Conservation (phyloP, 768 basidiomycete species). For the Boletus subcaerulescens region DNA sequence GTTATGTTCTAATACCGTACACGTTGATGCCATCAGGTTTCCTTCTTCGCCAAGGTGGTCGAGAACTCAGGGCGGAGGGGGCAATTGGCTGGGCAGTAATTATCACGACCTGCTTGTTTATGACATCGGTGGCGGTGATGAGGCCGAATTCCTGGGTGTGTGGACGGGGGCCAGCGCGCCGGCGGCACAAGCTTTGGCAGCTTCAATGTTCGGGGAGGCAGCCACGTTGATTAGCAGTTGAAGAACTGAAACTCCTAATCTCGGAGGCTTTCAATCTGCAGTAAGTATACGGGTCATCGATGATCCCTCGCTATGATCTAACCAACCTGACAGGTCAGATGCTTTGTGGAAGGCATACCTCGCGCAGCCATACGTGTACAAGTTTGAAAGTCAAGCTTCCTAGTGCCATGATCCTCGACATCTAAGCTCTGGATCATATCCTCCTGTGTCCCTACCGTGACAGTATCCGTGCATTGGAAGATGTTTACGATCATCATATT, state of each 20-base stretch:
- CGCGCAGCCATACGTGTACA: neutral
- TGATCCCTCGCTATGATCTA: neutral
- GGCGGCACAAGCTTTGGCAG: neutral
- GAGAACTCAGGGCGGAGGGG: neutral
- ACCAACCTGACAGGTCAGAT: neutral
- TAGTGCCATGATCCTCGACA: neutral
- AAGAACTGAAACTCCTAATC: no score
- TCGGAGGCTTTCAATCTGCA: neutral
- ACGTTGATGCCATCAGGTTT: no score
- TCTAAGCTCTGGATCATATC: neutral
- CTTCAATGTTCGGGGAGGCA: no score
- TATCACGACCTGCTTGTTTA: neutral
- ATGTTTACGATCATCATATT: no score
- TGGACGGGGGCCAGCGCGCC: neutral
- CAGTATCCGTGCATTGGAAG: no score
- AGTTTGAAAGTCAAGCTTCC: conserved; percentile 2
- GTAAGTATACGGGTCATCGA: neutral
- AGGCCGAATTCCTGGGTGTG: neutral
- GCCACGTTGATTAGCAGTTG: neutral
- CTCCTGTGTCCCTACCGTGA: no score
- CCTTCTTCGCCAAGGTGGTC: no score
- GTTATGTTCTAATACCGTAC: no score
- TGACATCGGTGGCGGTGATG: neutral
- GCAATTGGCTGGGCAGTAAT: neutral
- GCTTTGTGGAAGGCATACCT: neutral